Base-by-base conservation (phyloP, 257 asterid genomes). In the Ligustrum vulgare region DNA sequence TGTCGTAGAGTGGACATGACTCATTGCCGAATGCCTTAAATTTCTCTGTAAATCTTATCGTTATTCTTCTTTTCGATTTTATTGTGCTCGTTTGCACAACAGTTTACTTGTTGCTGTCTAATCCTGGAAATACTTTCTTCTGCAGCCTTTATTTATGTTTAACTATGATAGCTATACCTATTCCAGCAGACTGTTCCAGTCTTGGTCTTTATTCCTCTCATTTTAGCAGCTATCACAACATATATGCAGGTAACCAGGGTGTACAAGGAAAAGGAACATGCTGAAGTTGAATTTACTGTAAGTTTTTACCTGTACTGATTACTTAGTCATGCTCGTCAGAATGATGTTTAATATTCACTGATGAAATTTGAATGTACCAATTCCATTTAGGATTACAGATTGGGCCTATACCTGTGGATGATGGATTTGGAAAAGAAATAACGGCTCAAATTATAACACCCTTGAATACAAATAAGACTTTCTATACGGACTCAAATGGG, bases 401-500 rank as follows among this genome's bases (percentile, higher is more conserved):
- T 84, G 92, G 92, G 34, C 92, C 92, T 62, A 79, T 88, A 74
- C 92, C 92, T 22, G 87, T 86, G 58, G 90, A 82, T 72, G 90
- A 88, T 81, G 92, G 89, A 80, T 82, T 73, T 81, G 91, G 97
- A 32, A 91, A 91, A 86, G 97, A 91, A 87, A 87, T 90, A 79
- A 80, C 82, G 56, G 73, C 93, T 80, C 85, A 88, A 84, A 86
- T 91, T 69, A 86, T 81, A 69, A 90, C 97, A 35, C 72, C 80
- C 77, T 63, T 91, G 88, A 86, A 77, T 66, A 84, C 93, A 67
- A 90, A 90, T 77, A 84, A 81, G 84, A 90, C 90, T 12, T 91
- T 91, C 69, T 91, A 88, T 76, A 87, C 97, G 8, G 97, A 91
- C 74, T 91, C 97, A 75, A 90, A 91, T 69, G 97, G 97, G 74